phyloP scores from a whole-genome alignment of 1,284 basidiomycete species.

The Spongiforma sp. region DNA sequence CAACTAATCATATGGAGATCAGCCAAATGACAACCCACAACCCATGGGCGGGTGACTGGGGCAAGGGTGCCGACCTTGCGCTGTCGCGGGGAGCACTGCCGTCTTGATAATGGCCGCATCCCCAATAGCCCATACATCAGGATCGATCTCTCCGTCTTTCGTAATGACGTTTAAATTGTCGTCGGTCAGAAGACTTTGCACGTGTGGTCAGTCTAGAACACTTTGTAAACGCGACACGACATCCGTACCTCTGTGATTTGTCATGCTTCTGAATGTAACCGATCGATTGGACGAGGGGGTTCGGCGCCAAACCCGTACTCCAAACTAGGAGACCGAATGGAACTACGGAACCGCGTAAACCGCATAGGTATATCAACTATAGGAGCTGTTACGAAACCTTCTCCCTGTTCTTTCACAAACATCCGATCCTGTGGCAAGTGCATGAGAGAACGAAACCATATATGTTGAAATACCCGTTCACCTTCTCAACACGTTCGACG shows the following conservation, averaged over 20 bases:
- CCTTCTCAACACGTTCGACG: slow-evolving; percentile 79
- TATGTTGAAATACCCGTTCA: slow-evolving; percentile 32
- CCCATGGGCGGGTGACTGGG: slow-evolving; percentile 30
- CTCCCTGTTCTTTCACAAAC: slow-evolving; percentile 67
- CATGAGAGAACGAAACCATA: slow-evolving; percentile 22
- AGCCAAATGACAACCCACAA: slow-evolving; percentile 31
- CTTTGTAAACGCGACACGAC: slow-evolving; percentile 2
- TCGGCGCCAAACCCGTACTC: slow-evolving; percentile 84
- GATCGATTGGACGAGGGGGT: slow-evolving; percentile 74
- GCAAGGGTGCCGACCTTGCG: slow-evolving; percentile 59
- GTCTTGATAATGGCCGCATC: slow-evolving; percentile 72
- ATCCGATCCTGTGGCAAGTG: slow-evolving; percentile 50
- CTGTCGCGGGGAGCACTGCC: slow-evolving; percentile 79
- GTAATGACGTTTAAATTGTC: slow-evolving; percentile 65
- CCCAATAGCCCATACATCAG: slow-evolving; percentile 85
- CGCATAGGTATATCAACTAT: slow-evolving; percentile 18
- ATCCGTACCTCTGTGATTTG: slow-evolving; percentile 61
- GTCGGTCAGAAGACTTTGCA: slow-evolving; percentile 61
- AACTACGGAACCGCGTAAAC: slow-evolving; percentile 47
- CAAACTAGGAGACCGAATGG: slow-evolving; percentile 86
- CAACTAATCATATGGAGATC: slow-evolving; percentile 54
- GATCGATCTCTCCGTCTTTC: slow-evolving; percentile 61
- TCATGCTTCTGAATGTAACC: slow-evolving; percentile 65
- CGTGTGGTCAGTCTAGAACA: slow-evolving; percentile 14
- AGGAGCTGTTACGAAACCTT: slow-evolving; percentile 44